Conservation (phyloP, 116 monocot genomes). For the Phalaenopsis hybrid region DNA sequence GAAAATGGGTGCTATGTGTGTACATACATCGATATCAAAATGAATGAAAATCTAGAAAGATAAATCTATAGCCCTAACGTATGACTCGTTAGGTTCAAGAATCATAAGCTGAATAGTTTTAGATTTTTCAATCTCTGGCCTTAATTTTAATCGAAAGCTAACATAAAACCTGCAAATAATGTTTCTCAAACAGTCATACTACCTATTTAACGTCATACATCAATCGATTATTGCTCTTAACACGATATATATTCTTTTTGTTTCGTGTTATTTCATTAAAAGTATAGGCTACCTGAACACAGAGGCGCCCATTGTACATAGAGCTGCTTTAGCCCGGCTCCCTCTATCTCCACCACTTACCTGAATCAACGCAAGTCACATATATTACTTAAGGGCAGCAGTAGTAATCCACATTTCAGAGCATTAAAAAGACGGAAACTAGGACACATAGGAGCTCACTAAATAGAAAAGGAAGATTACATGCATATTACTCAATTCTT, state of each 20-base stretch:
- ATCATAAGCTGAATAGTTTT: background rate
- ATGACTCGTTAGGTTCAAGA: background rate
- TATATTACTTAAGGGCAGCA: background rate
- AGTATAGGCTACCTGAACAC: slow-evolving; percentile 37
- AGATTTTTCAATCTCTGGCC: background rate
- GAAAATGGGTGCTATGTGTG: too few species aligned
- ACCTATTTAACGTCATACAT: background rate
- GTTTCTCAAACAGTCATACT: background rate
- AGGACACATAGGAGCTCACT: background rate
- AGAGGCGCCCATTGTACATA: slow-evolving; percentile 54
- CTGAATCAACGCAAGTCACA: slow-evolving; percentile 13
- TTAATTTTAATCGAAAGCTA: background rate
- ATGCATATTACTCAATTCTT: too few species aligned
- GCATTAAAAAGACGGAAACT: background rate
- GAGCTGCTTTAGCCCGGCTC: slow-evolving; percentile 30
- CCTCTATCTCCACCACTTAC: slow-evolving; percentile 34
- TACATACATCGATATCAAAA: background rate
- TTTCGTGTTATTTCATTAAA: background rate
- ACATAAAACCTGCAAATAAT: background rate
- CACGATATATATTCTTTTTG: background rate
- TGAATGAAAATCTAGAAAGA: background rate
- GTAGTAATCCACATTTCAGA: background rate
- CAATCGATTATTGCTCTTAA: background rate
- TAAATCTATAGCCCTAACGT: too few species aligned
- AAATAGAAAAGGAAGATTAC: too few species aligned